phyloP scores from a whole-genome alignment of 345 rosid genomes.

The Brassica incana region DNA sequence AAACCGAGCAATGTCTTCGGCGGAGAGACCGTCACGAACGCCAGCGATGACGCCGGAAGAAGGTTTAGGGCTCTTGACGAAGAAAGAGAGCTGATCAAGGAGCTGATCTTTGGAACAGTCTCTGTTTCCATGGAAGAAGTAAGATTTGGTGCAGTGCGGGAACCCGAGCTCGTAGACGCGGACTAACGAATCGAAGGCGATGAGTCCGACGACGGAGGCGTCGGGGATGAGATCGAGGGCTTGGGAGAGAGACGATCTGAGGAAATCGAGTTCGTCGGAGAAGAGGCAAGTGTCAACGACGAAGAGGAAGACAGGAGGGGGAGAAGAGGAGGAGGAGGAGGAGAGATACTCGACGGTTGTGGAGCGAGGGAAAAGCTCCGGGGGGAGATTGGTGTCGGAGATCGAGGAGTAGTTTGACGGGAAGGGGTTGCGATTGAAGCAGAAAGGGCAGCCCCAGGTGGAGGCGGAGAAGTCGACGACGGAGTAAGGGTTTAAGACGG shows the following conservation, averaged over 20 bases:
- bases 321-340: conserved; percentile 45
- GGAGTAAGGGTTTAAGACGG: conserved; percentile 78
- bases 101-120: conserved; percentile 78
- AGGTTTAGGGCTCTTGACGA: conserved; percentile 76
- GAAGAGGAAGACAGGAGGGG: conserved; percentile 73
- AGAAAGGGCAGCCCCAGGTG: conserved; percentile 93
- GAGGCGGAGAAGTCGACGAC: conserved; percentile 77
- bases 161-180: conserved; percentile 91
- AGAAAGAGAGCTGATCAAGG: conserved; percentile 79
- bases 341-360: conserved; percentile 81
- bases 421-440: conserved; percentile 87
- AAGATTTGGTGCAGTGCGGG: conserved; percentile 64
- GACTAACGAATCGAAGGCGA: conserved; percentile 74
- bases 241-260: conserved; percentile 77
- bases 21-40: conserved; percentile 79
- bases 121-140: conserved; percentile 79
- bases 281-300: conserved; percentile 68
- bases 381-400: conserved; percentile 78
- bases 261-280: conserved; percentile 52
- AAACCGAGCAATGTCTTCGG: conserved; percentile 83
- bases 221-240: conserved; percentile 76
- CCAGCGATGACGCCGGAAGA: conserved; percentile 87
- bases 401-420: conserved; percentile 75
- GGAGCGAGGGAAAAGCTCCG: conserved; percentile 85
- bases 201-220: conserved; percentile 69